Percentiles rank a stretch among this genome's conserved stretches.
Conservation (phyloP, 169 alveolate genomes). For the Haemoproteus tartakovskyi region DNA sequence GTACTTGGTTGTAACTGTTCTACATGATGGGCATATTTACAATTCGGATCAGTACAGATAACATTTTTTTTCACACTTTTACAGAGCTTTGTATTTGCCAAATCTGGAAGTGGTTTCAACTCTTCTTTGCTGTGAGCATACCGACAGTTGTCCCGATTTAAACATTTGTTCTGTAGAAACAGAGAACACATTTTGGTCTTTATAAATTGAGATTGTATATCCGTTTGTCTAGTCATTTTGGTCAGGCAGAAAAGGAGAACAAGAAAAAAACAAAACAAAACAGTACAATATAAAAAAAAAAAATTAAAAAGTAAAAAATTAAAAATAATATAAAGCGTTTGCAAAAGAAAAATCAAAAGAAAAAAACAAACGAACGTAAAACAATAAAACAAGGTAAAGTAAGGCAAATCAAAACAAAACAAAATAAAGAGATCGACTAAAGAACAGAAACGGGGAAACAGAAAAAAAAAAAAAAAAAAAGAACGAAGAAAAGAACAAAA, state of each 20-base stretch:
- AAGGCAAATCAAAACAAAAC: neutral
- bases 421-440: neutral
- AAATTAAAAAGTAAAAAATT: slow-evolving; percentile 8
- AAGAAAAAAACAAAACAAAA: neutral
- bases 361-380: neutral
- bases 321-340: neutral
- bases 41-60: slow-evolving; percentile 20
- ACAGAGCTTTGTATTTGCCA: slow-evolving; percentile 35
- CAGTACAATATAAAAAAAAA: neutral
- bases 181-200: slow-evolving; percentile 52
- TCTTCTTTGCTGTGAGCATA: slow-evolving; percentile 53
- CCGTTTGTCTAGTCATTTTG: slow-evolving; percentile 21
- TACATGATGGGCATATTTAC: slow-evolving; percentile 48
- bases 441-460: neutral
- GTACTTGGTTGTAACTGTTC: slow-evolving; percentile 52
- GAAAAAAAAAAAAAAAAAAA: neutral
- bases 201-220: slow-evolving; percentile 33
- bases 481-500: neutral
- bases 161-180: slow-evolving; percentile 25
- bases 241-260: neutral
- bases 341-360: neutral
- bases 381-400: neutral
- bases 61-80: slow-evolving; percentile 33
- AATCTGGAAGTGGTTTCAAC: slow-evolving; percentile 46
- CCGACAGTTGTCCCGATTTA: slow-evolving; percentile 23